Conservation (phyloP, 805 yeast genomes). For the Jamesozyma piceae region DNA sequence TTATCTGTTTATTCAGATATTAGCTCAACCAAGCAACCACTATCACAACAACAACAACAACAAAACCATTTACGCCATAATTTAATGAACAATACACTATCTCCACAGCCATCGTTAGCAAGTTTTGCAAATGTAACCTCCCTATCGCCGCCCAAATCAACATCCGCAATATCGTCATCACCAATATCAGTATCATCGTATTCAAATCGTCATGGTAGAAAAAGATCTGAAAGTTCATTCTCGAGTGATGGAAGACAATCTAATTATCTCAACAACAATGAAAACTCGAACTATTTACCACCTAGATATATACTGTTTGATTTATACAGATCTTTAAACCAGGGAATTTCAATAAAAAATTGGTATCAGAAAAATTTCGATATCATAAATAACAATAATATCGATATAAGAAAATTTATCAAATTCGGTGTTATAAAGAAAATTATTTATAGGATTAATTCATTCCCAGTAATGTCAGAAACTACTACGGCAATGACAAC, state of each 20-base stretch:
- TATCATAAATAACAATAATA: slow-evolving; percentile 38
- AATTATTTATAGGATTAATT: slow-evolving; percentile 67
- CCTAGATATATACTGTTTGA: slow-evolving; percentile 59
- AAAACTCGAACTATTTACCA: slow-evolving; percentile 34
- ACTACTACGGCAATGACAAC: slow-evolving; percentile 9
- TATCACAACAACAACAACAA: slow-evolving; percentile 1
- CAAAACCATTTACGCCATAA: background rate
- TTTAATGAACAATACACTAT: background rate
- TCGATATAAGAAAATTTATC: slow-evolving; percentile 78
- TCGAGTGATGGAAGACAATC: slow-evolving; percentile 9
- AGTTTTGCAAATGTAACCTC: background rate
- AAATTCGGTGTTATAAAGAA: slow-evolving; percentile 82
- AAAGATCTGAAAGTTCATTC: slow-evolving; percentile 14
- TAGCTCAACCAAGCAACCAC: slow-evolving; percentile 5
- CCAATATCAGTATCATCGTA: slow-evolving; percentile 1
- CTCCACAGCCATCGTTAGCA: slow-evolving; percentile 1
- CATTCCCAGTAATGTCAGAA: slow-evolving; percentile 51
- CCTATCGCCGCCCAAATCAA: slow-evolving; percentile 1
- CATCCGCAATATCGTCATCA: background rate
- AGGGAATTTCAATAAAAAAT: slow-evolving; percentile 64
- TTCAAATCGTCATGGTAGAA: slow-evolving; percentile 1
- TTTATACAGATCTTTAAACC: slow-evolving; percentile 68
- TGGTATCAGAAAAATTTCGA: slow-evolving; percentile 70
- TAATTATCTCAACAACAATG: background rate
- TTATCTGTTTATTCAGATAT: background rate